Evolutionary conservation across 345 rosid species (phyloP).

Genomic region (Corchorus capsularis): DNA sequence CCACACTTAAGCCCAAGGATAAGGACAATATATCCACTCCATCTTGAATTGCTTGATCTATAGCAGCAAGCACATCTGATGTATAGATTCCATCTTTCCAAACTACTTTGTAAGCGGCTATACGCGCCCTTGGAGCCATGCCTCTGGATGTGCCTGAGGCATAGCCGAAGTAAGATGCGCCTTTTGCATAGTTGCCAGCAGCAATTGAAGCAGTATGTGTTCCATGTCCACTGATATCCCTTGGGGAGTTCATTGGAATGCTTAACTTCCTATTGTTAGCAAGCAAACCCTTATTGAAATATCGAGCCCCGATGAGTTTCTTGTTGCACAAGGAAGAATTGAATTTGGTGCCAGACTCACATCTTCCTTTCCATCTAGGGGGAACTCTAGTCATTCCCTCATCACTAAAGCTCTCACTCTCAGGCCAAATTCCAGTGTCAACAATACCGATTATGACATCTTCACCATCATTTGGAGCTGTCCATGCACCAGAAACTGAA

Average conservation of each 20-base stretch:
- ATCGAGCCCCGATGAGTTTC: constrained; percentile 46
- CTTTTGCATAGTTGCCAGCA: constrained; percentile 31
- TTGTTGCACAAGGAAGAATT: constrained; percentile 30
- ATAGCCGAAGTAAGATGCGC: constrained; percentile 36
- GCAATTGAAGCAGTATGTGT: constrained; percentile 44
- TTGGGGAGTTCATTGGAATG: constrained; percentile 27
- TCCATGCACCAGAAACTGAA: constrained; percentile 34
- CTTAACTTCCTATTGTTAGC: constrained; percentile 18
- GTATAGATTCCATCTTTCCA: constrained; percentile 34
- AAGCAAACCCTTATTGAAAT: constrained; percentile 31
- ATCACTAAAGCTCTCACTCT: constrained; percentile 36
- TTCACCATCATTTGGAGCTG: constrained; percentile 30
- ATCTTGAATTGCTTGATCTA: constrained; percentile 72
- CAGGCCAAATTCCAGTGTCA: constrained; percentile 43
- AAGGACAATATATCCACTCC: constrained; percentile 65
- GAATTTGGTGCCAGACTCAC: constrained; percentile 33
- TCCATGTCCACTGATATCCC: constrained; percentile 43
- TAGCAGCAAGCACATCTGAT: constrained; percentile 60
- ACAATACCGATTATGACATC: constrained; percentile 39
- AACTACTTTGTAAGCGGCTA: constrained; percentile 40
- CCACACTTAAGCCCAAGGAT: constrained; percentile 47
- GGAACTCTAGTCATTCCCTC: constrained; percentile 35
- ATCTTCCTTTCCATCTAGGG: constrained; percentile 39
- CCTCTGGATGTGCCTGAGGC: constrained; percentile 41
- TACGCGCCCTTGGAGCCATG: constrained; percentile 43